phyloP scores from a whole-genome alignment of 139 green algal genomes.

The Spirogloea muscicola region DNA sequence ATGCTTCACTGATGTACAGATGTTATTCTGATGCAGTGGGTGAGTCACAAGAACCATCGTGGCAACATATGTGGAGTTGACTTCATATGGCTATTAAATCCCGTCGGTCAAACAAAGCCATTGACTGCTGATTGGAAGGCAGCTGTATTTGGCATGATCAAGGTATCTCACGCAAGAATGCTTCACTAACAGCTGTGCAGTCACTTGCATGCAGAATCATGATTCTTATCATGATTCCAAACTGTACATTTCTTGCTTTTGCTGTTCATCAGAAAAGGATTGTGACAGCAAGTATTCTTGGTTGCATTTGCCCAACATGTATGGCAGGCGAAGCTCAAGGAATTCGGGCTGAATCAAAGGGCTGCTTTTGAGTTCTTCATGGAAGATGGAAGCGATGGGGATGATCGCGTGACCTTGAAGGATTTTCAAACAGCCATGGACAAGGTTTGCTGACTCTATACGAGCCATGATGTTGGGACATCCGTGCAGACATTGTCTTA shows the following conservation, averaged over 20 bases:
- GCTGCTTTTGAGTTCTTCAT: constrained; percentile 2
- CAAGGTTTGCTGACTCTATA: constrained; percentile 4
- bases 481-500: no score
- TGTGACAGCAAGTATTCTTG: background rate
- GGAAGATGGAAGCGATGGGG: background rate
- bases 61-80: constrained; percentile 40
- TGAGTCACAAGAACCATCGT: constrained; percentile 44
- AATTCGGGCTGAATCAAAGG: background rate
- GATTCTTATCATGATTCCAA: background rate
- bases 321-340: background rate
- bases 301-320: background rate
- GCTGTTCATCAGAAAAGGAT: background rate
- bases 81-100: constrained; percentile 49
- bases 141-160: constrained; percentile 42
- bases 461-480: background rate
- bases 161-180: background rate
- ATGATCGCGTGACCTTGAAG: background rate
- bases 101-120: constrained; percentile 10
- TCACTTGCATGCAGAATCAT: background rate
- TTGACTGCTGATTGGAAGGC: constrained; percentile 36
- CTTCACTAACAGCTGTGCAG: no score
- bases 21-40: constrained; percentile 18
- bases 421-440: background rate
- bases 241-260: background rate
- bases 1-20: no score